Evolutionary conservation across 75 land plant species (phyloP).

Genomic region (Pseudotsuga menziesii): DNA sequence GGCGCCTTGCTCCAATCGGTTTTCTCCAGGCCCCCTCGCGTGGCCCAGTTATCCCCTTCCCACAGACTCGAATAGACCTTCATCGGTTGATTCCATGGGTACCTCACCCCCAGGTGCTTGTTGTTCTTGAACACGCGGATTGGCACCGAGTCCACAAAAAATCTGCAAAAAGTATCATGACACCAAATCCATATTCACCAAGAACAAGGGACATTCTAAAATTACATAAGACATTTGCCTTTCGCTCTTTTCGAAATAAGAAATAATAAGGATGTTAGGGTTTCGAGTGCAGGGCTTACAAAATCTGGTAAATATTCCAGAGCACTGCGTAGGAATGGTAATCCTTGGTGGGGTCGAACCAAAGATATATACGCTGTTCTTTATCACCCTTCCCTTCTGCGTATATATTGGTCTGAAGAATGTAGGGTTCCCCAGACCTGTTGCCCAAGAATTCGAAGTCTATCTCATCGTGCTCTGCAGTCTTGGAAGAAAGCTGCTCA

Average conservation of each 20-base stretch:
- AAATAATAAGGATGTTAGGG: no score
- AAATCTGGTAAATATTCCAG: slow-evolving; percentile 21
- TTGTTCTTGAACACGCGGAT: slow-evolving; percentile 49
- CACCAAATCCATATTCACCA: neutral
- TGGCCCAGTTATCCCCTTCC: slow-evolving; percentile 58
- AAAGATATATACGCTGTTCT: slow-evolving; percentile 21
- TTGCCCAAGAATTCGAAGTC: slow-evolving; percentile 24
- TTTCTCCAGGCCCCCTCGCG: slow-evolving; percentile 45
- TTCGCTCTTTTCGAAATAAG: neutral
- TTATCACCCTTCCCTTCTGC: slow-evolving; percentile 19
- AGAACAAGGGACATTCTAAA: neutral
- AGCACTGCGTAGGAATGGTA: slow-evolving; percentile 23
- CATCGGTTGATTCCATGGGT: slow-evolving; percentile 47
- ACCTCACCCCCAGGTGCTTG: slow-evolving; percentile 38
- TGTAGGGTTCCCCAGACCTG: slow-evolving; percentile 15
- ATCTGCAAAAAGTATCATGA: slow-evolving; percentile 11
- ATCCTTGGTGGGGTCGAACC: slow-evolving; percentile 19
- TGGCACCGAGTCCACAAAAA: slow-evolving; percentile 40
- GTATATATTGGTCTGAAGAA: slow-evolving; percentile 21
- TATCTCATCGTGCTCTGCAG: slow-evolving; percentile 19
- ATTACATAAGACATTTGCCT: neutral
- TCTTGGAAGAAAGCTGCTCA: slow-evolving; percentile 9
- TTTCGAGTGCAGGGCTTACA: neutral
- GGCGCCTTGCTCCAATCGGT: slow-evolving; percentile 44
- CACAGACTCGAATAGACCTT: slow-evolving; percentile 46